These are phyloP conservation scores for Piper longum DNA, from an alignment of 164 flowering plant genomes.

Conservation along the genomic window DNA sequence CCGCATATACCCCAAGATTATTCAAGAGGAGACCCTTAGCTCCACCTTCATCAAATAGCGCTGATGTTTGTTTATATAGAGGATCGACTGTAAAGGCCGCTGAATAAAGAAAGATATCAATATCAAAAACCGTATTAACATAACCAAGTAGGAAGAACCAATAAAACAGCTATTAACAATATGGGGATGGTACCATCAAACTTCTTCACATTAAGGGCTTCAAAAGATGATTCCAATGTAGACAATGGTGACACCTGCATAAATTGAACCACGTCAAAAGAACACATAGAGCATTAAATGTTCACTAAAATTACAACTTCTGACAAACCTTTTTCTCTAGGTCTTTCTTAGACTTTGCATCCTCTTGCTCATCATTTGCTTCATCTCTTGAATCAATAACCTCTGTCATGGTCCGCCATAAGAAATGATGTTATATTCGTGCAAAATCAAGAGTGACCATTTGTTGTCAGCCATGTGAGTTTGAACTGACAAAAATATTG, in stretches of 20 bases:
- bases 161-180: neutral
- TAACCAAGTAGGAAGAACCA: neutral
- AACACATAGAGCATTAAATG: neutral
- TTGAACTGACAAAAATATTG: no score
- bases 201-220: constrained; percentile 82
- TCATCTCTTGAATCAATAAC: constrained; percentile 20
- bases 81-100: constrained; percentile 96
- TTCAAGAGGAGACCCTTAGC: constrained; percentile 88
- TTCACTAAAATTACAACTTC: neutral
- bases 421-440: constrained; percentile 2
- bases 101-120: constrained; percentile 13
- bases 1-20: constrained; percentile 91
- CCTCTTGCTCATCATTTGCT: constrained; percentile 29
- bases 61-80: constrained; percentile 89
- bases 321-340: constrained; percentile 46
- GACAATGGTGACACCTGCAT: constrained; percentile 79
- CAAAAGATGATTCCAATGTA: constrained; percentile 85
- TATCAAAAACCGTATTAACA: neutral
- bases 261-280: constrained; percentile 10
- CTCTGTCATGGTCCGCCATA: constrained; percentile 21
- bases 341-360: constrained; percentile 40
- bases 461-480: no score
- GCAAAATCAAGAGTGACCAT: no score
- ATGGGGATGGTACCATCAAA: constrained; percentile 54
- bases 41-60: constrained; percentile 99